Evolutionary conservation across 106 monocot genomes (phyloP), one percentile per base, ranked within the genome.

Genomic region (Dendrobium catenatum): DNA sequence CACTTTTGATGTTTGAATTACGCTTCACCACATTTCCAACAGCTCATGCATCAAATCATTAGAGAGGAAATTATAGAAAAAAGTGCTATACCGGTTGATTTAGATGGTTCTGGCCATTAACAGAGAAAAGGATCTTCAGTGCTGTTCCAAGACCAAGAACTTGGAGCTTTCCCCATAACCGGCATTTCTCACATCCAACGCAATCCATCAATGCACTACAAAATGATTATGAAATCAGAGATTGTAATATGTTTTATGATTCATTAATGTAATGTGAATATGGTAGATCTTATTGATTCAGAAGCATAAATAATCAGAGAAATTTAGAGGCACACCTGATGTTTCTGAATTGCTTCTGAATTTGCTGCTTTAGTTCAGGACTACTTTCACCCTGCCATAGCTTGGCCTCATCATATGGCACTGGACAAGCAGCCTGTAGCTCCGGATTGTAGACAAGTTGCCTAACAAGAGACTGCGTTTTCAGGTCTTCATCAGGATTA

Each of bases 91-190:
- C 98, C 56, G 54, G 86, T n/a, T 91, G 88, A 87, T 91, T 83
- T 16, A 73, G 29, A 26, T 75, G 47, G 66, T 59, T 84, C 83
- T 88, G 78, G 11, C 86, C 87, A 82, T 95, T 84, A 72, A 91
- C 94, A 40, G 94, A 93, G 83, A 98, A 95, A 66, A 98, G 95
- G 79, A 98, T 98, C 75, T 98, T 91, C 83, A 98, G 77, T 80
- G 98, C 98, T 72, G 98, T 98, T 51, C 94, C 98, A 10, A 98
- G 93, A 80, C 98, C 98, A 61, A 93, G 93, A 88, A 98, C 94
- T 82, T 98, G 98, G 78, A 98, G 94, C 82, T 98, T 98, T 19
- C 98, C 98, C 98, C 94, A 94, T 7, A 98, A 81, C 24, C 95
- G 91, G 55, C 98, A 98, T 84, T 98, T 98, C 83, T 98, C 98